Evolutionary conservation across 2,329 filamentous ascomycete species (phyloP).

Genomic region (Annulohypoxylon truncatum): DNA sequence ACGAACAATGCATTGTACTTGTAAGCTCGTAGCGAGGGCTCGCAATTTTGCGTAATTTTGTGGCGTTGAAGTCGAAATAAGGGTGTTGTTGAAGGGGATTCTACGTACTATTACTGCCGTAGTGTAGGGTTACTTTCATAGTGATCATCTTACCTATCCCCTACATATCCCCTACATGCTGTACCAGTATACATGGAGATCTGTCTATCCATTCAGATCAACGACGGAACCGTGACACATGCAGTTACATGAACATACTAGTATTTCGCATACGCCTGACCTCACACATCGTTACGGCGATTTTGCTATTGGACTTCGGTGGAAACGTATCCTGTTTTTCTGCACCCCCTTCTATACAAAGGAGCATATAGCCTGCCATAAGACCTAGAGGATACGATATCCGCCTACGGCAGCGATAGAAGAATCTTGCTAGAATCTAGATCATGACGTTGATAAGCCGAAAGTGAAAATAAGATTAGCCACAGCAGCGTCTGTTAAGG

Average conservation of each 20-base stretch:
- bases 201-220: background rate
- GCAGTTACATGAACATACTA: constrained; percentile 5
- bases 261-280: background rate
- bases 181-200: background rate
- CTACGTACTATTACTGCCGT: no score
- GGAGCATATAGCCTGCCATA: background rate
- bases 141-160: constrained; percentile 10
- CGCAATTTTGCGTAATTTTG: background rate
- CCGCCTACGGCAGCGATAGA: background rate
- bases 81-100: background rate
- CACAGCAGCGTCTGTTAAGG: background rate
- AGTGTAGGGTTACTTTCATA: background rate
- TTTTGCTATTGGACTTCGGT: constrained; percentile 12
- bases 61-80: constrained; percentile 16
- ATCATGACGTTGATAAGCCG: background rate
- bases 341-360: background rate
- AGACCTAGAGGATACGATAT: background rate
- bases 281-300: background rate
- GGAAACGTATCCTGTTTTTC: constrained; percentile 5
- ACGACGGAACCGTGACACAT: background rate
- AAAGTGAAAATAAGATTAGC: constrained; percentile 9
- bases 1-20: background rate
- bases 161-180: constrained; percentile 6
- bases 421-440: background rate
- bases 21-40: background rate